These are phyloP conservation scores for Phytophthora rubi DNA, from an alignment of 352 stramenopile genomes.

Conservation along the genomic window DNA sequence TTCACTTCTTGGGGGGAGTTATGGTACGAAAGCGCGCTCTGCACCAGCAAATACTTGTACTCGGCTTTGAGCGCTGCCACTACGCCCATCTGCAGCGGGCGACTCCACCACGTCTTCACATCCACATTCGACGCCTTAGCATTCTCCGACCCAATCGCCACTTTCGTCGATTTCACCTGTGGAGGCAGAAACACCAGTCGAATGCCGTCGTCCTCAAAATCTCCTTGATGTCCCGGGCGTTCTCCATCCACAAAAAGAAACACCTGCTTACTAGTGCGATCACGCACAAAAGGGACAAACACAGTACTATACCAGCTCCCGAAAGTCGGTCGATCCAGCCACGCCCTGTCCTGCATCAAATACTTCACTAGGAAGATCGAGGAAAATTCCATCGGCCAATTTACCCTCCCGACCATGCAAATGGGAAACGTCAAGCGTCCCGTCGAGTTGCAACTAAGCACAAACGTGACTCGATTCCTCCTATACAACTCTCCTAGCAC, in stretches of 20 bases:
- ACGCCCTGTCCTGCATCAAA: conserved; percentile 35
- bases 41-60: conserved; percentile 35
- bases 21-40: conserved; percentile 26
- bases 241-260: conserved; percentile 37
- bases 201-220: conserved; percentile 36
- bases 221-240: conserved; percentile 34
- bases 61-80: conserved; percentile 26
- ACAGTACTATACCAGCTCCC: conserved; percentile 35
- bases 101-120: conserved; percentile 19
- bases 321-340: conserved; percentile 37
- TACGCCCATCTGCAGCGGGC: conserved; percentile 24
- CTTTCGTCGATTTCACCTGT: not conserved
- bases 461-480: conserved; percentile 25
- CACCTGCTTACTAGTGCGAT: conserved; percentile 26
- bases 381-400: not conserved
- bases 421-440: conserved; percentile 23
- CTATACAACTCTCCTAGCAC: not conserved
- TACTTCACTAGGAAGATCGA: conserved; percentile 19
- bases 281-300: conserved; percentile 31
- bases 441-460: conserved; percentile 39
- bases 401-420: conserved; percentile 30
- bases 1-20: conserved; percentile 36
- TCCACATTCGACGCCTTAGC: not conserved
- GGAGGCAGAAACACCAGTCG: conserved; percentile 30
- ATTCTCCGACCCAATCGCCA: not conserved